These are phyloP conservation scores for Paralagenidium karlingii DNA, from an alignment of 352 stramenopile genomes.

Conservation along the genomic window DNA sequence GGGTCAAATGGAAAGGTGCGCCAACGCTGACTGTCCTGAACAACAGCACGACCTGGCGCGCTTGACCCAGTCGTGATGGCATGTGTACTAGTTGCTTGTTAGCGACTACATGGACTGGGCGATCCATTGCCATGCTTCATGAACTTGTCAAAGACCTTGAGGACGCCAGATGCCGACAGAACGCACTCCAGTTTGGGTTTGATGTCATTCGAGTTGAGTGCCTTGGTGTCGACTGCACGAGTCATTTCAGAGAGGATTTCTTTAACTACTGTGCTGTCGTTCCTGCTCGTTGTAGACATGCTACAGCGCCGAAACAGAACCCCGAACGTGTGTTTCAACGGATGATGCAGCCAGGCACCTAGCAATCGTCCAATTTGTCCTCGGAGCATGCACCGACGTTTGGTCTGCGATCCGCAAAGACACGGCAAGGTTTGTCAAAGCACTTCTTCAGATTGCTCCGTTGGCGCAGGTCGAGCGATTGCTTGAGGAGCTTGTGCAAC, in stretches of 20 bases:
- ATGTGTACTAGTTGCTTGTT: too few species aligned
- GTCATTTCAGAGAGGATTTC: too few species aligned
- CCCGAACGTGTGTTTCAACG: too few species aligned
- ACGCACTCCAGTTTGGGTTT: conserved; percentile 17
- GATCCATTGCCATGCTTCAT: too few species aligned
- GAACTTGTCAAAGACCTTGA: conserved; percentile 17
- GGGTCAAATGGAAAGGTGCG: too few species aligned
- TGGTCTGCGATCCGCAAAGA: conserved; percentile 63
- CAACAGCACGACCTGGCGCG: too few species aligned
- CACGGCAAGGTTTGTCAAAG: conserved; percentile 7
- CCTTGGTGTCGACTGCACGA: not conserved
- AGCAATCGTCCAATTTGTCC: not conserved
- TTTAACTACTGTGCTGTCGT: too few species aligned
- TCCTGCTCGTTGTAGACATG: too few species aligned
- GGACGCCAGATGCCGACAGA: conserved; percentile 24
- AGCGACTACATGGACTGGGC: too few species aligned
- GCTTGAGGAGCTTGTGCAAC: conserved; percentile 22
- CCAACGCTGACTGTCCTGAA: too few species aligned
- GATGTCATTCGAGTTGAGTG: conserved; percentile 6
- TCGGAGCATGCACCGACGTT: conserved; percentile 22
- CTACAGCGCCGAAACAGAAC: too few species aligned
- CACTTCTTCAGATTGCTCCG: conserved; percentile 12
- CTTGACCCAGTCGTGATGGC: too few species aligned
- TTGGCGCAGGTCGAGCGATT: conserved; percentile 20
- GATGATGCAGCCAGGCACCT: not conserved